These are phyloP conservation scores for Acmispon strigosus DNA, from an alignment of 306 rosid species.

Conservation along the genomic window DNA sequence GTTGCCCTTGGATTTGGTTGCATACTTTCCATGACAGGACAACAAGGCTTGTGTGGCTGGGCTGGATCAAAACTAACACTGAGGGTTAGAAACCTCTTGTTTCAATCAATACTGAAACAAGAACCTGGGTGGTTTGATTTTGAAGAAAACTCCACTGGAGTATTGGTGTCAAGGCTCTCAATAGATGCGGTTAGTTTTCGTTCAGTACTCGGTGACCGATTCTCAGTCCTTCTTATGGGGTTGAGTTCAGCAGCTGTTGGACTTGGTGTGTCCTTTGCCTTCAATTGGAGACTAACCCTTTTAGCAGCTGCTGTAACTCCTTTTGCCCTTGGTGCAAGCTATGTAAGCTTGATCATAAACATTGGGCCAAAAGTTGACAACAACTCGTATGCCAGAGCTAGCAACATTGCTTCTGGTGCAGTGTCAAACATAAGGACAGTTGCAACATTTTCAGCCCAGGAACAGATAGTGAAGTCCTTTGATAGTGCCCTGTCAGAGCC, in stretches of 20 bases:
- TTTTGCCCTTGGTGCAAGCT: conserved; percentile 87
- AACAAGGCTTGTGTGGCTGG: conserved; percentile 90
- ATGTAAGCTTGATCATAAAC: conserved; percentile 66
- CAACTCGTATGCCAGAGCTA: conserved; percentile 65
- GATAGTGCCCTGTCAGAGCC: conserved; percentile 67
- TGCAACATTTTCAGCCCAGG: conserved; percentile 82
- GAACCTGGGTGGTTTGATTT: conserved; percentile 97
- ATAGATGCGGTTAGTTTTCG: conserved; percentile 60
- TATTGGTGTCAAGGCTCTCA: conserved; percentile 71
- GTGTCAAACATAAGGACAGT: conserved; percentile 82
- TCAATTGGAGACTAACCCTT: conserved; percentile 55
- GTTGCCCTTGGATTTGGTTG: conserved; percentile 82
- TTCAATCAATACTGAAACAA: conserved; percentile 72
- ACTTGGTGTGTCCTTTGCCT: conserved; percentile 46
- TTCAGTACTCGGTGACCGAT: conserved; percentile 62
- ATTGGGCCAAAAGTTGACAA: conserved; percentile 66
- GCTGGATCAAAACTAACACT: conserved; percentile 85
- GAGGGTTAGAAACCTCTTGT: conserved; percentile 70
- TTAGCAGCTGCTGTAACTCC: conserved; percentile 79
- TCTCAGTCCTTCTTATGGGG: conserved; percentile 89
- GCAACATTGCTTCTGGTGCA: conserved; percentile 88
- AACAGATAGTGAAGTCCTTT: conserved; percentile 61
- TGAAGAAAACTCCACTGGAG: conserved; percentile 70
- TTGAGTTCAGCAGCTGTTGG: conserved; percentile 75
- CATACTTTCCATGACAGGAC: conserved; percentile 76